These are phyloP conservation scores for Acanthamoeba polyphaga DNA, from an alignment of 208 protist genomes.

Conservation along the genomic window DNA sequence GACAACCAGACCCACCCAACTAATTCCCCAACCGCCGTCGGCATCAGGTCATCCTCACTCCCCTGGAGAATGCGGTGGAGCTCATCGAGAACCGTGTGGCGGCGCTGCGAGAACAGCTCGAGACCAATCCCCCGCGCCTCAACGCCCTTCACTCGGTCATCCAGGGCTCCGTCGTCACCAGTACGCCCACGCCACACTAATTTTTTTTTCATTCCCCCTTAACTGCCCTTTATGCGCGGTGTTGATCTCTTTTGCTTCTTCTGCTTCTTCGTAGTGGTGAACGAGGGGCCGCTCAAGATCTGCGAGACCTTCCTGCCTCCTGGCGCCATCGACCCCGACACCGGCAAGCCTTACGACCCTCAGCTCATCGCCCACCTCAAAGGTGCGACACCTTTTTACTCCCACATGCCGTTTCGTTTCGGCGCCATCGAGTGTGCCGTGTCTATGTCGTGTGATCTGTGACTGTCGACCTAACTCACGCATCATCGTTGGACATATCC, in stretches of 20 bases:
- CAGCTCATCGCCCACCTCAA: constrained; percentile 58
- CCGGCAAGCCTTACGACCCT: constrained; percentile 43
- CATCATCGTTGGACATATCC: too few relatives aligned
- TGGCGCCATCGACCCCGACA: constrained; percentile 47
- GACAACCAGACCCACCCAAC: too few relatives aligned
- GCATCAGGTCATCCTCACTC: constrained; percentile 18
- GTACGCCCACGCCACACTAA: not conserved
- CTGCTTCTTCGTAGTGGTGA: constrained; percentile 33
- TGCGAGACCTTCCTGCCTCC: constrained; percentile 74
- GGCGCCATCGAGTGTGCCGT: too few relatives aligned
- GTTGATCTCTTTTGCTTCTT: not conserved
- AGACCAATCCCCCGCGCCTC: constrained; percentile 29
- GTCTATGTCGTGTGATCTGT: too few relatives aligned
- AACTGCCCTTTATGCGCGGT: too few relatives aligned
- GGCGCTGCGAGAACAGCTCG: constrained; percentile 41
- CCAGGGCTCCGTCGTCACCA: constrained; percentile 49
- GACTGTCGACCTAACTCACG: too few relatives aligned
- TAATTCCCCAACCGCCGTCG: not conserved
- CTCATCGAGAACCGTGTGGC: constrained; percentile 50
- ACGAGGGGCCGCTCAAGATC: constrained; percentile 73
- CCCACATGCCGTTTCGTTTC: too few relatives aligned
- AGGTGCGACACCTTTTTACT: not conserved
- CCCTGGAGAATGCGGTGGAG: constrained; percentile 57
- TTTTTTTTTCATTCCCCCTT: not conserved
- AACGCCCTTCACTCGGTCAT: constrained; percentile 61